Evolutionary conservation across 257 asterid species (phyloP).

Genomic region (Lantana camara): DNA sequence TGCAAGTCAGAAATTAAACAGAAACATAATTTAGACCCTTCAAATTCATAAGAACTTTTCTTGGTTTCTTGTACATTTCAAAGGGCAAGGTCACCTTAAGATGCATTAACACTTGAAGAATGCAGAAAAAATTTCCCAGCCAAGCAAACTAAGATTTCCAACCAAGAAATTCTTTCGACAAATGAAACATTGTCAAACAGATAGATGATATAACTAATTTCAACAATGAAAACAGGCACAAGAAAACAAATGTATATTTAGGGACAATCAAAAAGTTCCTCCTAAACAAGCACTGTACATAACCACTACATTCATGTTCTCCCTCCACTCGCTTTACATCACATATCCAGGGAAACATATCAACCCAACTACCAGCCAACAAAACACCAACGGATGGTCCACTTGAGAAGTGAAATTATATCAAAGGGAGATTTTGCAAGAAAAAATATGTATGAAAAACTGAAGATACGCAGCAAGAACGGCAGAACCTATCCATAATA

Average conservation of each 20-base stretch:
- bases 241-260: background rate
- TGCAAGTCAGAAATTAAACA: background rate
- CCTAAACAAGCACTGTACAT: background rate
- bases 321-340: background rate
- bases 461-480: background rate
- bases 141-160: too few species aligned
- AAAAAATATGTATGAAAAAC: background rate
- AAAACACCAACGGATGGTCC: background rate
- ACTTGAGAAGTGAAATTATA: background rate
- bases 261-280: background rate
- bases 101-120: background rate
- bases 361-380: background rate
- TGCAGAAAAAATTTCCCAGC: background rate
- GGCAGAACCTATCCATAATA: background rate
- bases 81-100: background rate
- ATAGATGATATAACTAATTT: background rate
- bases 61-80: background rate
- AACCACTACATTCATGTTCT: background rate
- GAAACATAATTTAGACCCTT: slow-evolving; percentile 10
- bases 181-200: background rate
- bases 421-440: background rate
- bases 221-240: background rate
- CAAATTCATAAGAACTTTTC: slow-evolving; percentile 5
- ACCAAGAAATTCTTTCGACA: too few species aligned
- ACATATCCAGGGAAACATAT: background rate